These are phyloP conservation scores for Chlorella ohadii DNA, from an alignment of 139 green algal genomes.

Conservation along the genomic window DNA sequence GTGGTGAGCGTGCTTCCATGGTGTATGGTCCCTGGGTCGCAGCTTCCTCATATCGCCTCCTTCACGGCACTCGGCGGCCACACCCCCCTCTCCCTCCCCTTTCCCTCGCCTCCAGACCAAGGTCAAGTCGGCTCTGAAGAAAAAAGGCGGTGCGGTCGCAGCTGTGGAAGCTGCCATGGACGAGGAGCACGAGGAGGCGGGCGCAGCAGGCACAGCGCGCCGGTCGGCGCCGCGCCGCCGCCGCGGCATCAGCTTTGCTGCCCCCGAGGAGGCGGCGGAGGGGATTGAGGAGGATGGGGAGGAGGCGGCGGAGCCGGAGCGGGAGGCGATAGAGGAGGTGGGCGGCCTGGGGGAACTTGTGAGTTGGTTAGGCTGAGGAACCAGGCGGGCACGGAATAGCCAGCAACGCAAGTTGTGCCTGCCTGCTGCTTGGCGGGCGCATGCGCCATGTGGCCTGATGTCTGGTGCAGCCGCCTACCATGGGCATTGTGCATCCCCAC, in stretches of 20 bases:
- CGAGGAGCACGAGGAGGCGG: background rate
- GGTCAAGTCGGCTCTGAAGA: slow-evolving; percentile 26
- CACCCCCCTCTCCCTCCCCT: background rate
- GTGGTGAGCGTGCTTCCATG: background rate
- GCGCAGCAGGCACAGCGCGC: background rate
- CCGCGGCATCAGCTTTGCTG: slow-evolving; percentile 12
- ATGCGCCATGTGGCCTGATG: too few relatives aligned
- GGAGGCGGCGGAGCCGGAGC: slow-evolving; percentile 1
- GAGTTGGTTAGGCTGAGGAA: too few relatives aligned
- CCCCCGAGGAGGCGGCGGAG: background rate
- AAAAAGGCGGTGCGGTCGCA: background rate
- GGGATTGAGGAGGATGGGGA: slow-evolving; percentile 2
- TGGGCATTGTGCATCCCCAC: too few relatives aligned
- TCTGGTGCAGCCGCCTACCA: too few relatives aligned
- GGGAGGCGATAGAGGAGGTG: background rate
- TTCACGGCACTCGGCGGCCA: too few relatives aligned
- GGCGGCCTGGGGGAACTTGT: background rate
- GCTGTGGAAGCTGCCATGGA: background rate
- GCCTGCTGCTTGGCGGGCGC: too few relatives aligned
- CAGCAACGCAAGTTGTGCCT: too few relatives aligned
- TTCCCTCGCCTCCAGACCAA: background rate
- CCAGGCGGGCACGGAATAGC: too few relatives aligned
- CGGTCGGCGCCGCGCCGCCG: background rate
- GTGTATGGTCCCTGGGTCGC: background rate
- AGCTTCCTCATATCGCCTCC: too few relatives aligned